Evolutionary conservation across 805 yeast species (phyloP).

Genomic region (Cyberlindnera maclurae): DNA sequence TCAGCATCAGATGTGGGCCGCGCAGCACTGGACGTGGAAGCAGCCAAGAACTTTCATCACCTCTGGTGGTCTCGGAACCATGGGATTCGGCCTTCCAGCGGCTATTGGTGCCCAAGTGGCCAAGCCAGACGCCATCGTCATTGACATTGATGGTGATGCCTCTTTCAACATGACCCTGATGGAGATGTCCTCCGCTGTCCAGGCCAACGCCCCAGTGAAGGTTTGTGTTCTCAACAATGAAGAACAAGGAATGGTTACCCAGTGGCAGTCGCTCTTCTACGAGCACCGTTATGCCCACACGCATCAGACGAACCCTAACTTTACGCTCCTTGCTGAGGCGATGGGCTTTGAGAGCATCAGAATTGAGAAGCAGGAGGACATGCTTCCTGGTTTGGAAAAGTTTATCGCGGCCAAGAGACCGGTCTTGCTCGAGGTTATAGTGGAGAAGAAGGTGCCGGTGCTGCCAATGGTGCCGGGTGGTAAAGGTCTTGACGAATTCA

Average conservation of each 20-base stretch:
- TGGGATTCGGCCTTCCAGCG: conserved; percentile 97
- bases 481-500: conserved; percentile 88
- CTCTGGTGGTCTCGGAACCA: conserved; percentile 98
- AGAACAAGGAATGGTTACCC: conserved; percentile 99
- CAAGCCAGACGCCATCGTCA: conserved; percentile 87
- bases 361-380: conserved; percentile 60
- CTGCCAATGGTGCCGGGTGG: conserved; percentile 98
- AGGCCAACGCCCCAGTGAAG: conserved; percentile 87
- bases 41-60: conserved; percentile 90
- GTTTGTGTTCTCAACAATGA: conserved; percentile 87
- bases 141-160: conserved; percentile 98
- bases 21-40: conserved; percentile 94
- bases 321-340: conserved; percentile 86
- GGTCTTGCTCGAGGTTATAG: conserved; percentile 80
- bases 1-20: conserved; percentile 99
- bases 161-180: conserved; percentile 97
- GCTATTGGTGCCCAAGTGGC: conserved; percentile 99
- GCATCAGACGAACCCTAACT: conserved; percentile 92
- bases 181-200: conserved; percentile 91
- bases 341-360: conserved; percentile 87
- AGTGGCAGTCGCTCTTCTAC: conserved; percentile 97
- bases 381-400: conserved; percentile 50
- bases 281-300: conserved; percentile 98
- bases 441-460: conserved; percentile 88
- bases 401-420: conserved; percentile 71